Percentiles rank a stretch among this genome's conserved stretches.
phyloP scores from a whole-genome alignment of 768 basidiomycete genomes.

The Rhodosporidiobolus odoratus region DNA sequence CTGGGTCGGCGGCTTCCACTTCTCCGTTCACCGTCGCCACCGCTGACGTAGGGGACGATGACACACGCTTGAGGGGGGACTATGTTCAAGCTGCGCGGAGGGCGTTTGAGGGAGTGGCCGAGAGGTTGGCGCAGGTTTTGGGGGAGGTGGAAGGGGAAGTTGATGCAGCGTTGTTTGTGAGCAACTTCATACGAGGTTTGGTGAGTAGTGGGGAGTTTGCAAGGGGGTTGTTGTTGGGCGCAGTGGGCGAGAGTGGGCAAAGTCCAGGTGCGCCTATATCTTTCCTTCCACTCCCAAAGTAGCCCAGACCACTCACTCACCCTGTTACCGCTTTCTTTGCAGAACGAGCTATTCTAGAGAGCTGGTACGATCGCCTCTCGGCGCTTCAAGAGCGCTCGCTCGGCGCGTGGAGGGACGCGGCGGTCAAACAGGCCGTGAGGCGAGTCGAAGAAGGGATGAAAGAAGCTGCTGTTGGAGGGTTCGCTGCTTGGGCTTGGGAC shows the following conservation, averaged over 20 bases:
- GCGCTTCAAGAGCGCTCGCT: constrained; percentile 12
- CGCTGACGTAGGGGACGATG: background rate
- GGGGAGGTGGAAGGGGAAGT: background rate
- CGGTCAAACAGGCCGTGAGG: background rate
- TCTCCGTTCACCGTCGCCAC: background rate
- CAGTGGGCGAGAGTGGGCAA: background rate
- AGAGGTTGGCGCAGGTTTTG: background rate
- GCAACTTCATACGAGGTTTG: constrained; percentile 17
- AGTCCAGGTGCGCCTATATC: background rate
- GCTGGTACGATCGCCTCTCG: constrained; percentile 9
- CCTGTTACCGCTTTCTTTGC: background rate
- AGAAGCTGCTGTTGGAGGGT: background rate
- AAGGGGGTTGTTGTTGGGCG: constrained; percentile 18
- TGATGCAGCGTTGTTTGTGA: constrained; percentile 18
- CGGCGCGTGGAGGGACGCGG: constrained; percentile 7
- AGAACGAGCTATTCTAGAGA: background rate
- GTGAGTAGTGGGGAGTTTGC: constrained; percentile 5
- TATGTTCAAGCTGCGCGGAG: constrained; percentile 10
- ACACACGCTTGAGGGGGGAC: constrained; percentile 1
- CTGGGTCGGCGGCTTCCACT: background rate
- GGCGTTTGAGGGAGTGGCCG: constrained; percentile 9
- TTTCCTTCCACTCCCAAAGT: background rate
- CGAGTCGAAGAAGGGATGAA: background rate
- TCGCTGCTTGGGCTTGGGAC: background rate
- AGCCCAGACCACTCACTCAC: background rate